Conservation (phyloP, 805 yeast genomes). For the Monosporozyma yasuniensis region DNA sequence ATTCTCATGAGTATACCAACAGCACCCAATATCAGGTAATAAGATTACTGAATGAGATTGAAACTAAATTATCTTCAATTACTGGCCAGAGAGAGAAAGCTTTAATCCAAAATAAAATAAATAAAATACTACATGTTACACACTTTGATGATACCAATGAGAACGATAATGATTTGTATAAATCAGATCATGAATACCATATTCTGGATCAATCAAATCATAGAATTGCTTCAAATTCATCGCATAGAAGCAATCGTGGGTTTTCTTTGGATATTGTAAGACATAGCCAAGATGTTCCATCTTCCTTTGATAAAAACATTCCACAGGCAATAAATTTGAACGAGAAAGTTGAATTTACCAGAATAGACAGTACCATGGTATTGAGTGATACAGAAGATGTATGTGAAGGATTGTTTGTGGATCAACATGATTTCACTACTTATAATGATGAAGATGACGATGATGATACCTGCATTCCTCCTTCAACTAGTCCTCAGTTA, state of each 20-base stretch:
- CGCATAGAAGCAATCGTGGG: constrained; percentile 9
- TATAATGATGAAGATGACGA: neutral
- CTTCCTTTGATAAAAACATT: neutral
- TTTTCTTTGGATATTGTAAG: constrained; percentile 18
- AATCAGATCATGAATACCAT: neutral
- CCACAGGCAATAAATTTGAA: constrained; percentile 1
- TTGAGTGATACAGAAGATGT: neutral
- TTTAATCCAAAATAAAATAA: neutral
- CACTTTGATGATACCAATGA: neutral
- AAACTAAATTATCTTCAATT: neutral
- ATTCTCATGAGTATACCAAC: neutral
- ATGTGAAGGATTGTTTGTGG: neutral
- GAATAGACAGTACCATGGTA: neutral
- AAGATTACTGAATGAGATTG: neutral
- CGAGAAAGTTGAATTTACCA: constrained; percentile 4
- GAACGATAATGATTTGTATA: neutral
- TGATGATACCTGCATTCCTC: neutral
- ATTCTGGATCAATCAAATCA: neutral
- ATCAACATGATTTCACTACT: neutral
- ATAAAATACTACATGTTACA: neutral
- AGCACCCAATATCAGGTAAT: neutral
- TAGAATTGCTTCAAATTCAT: neutral
- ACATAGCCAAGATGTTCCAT: neutral
- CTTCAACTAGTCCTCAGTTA: neutral
- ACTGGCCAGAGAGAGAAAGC: neutral